Evolutionary conservation across 179 eudicot species (phyloP), one percentile per base, ranked within the genome.

Genomic region (Beta lomatogona): DNA sequence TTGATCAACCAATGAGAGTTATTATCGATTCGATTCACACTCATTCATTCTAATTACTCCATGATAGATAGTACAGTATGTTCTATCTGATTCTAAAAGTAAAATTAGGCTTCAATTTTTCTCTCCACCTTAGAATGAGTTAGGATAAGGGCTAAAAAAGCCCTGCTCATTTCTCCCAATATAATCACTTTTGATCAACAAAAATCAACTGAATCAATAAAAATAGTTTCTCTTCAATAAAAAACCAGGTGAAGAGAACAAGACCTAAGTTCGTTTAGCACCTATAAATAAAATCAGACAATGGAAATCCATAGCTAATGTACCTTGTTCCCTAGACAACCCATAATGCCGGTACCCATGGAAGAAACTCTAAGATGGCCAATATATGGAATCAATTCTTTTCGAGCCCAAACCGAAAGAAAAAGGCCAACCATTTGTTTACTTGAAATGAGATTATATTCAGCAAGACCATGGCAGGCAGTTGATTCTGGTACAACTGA

Each of bases 351-450:
- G 61, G 93, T 91, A 53, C 97, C 97, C 64, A 93, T 85, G 69
- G 89, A 80, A 57, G 92, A 92, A 31, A 91, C 84, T 72, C 97
- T 82, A 7, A 94, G 88, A 79, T 94, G 97, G 6, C 90, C 97
- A 79, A 93, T 91, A 60, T 93, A 90, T 7, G 87, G 88, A 54
- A 91, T 82, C 71, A 94, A 82, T 66, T 91, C 93, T 72, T 85
- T 86, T 44, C 93, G 85, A 36, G 88, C 92, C 98, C 98, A 94
- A 7, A 94, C 77, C 0, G 90, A 73, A 28, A 88, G 84, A 77
- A 92, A 94, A 7, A 95, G 78, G 31, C 98, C 98, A 50, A 95
- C 98, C 98, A 95, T 95, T 79, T 95, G 94, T 81, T 93, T 93
- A 87, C 93, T 89, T 3, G 93, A 91, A 15, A 93, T 81, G 41